Conservation (phyloP, 129 eudicot genomes). For the Pittosporum tobira region DNA sequence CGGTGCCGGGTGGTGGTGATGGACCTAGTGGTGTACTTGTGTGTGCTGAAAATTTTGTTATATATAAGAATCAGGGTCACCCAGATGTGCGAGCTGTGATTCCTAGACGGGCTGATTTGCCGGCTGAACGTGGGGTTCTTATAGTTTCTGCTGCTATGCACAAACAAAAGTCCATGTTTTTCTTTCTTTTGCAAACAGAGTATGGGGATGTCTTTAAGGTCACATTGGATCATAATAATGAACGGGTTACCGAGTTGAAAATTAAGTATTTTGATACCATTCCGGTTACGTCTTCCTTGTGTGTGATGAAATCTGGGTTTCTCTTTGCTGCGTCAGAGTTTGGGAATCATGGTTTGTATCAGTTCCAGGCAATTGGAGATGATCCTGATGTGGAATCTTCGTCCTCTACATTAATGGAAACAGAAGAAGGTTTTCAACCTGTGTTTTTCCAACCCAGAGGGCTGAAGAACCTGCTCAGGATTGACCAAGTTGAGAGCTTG, state of each 20-base stretch:
- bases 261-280: slow-evolving; percentile 95
- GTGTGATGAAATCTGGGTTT: slow-evolving; percentile 85
- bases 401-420: slow-evolving; percentile 84
- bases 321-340: slow-evolving; percentile 97
- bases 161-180: slow-evolving; percentile 83
- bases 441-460: slow-evolving; percentile 94
- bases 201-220: slow-evolving; percentile 94
- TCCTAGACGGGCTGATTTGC: slow-evolving; percentile 87
- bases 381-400: slow-evolving; percentile 98
- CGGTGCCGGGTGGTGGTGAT: slow-evolving; percentile 98
- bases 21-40: slow-evolving; percentile 99
- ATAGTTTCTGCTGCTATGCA: slow-evolving; percentile 96
- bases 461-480: slow-evolving; percentile 81
- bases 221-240: slow-evolving; percentile 76
- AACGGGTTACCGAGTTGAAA: slow-evolving; percentile 74
- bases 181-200: slow-evolving; percentile 89
- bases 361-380: slow-evolving; percentile 87
- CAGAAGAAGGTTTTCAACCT: slow-evolving; percentile 95
- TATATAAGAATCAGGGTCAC: slow-evolving; percentile 89
- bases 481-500: slow-evolving; percentile 90
- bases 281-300: slow-evolving; percentile 82
- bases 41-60: slow-evolving; percentile 93
- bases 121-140: slow-evolving; percentile 90
- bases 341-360: slow-evolving; percentile 95
- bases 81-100: slow-evolving; percentile 88